Conservation (phyloP, 805 yeast genomes). For the Danielia oregonensis region DNA sequence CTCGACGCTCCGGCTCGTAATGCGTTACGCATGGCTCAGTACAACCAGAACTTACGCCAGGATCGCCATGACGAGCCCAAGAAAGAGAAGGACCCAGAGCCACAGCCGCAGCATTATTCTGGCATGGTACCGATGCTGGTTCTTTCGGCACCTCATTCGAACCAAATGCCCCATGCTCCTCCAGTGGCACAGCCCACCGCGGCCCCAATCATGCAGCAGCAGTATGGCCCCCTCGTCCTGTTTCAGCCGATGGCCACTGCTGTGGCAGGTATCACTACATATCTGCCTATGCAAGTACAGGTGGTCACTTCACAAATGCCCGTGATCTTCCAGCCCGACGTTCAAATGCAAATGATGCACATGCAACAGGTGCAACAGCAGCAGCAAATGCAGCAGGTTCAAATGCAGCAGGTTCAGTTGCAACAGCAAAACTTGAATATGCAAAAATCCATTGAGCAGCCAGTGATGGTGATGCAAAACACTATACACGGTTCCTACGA, state of each 20-base stretch:
- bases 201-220: slow-evolving; percentile 2
- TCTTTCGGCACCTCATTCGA: background rate
- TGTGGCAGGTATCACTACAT: background rate
- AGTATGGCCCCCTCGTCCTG: slow-evolving; percentile 5
- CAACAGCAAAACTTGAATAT: background rate
- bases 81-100: background rate
- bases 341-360: background rate
- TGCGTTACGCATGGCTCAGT: slow-evolving; percentile 49
- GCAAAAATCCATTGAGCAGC: background rate
- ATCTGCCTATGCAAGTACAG: slow-evolving; percentile 1
- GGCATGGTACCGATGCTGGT: background rate
- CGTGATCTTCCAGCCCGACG: background rate
- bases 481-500: background rate
- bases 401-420: too few relatives aligned
- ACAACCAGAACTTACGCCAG: slow-evolving; percentile 32
- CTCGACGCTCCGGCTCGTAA: slow-evolving; percentile 47
- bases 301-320: background rate
- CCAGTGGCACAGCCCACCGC: slow-evolving; percentile 1
- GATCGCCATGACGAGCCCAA: slow-evolving; percentile 13
- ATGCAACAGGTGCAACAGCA: too few relatives aligned
- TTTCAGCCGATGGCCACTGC: slow-evolving; percentile 4
- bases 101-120: background rate
- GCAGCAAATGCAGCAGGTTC: background rate
- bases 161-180: slow-evolving; percentile 1
- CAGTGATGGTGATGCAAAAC: slow-evolving; percentile 1